Evolutionary conservation across 2,329 filamentous ascomycete genomes (phyloP), one percentile per base, ranked within the genome.

Genomic region (Botrytis hyacinthi): DNA sequence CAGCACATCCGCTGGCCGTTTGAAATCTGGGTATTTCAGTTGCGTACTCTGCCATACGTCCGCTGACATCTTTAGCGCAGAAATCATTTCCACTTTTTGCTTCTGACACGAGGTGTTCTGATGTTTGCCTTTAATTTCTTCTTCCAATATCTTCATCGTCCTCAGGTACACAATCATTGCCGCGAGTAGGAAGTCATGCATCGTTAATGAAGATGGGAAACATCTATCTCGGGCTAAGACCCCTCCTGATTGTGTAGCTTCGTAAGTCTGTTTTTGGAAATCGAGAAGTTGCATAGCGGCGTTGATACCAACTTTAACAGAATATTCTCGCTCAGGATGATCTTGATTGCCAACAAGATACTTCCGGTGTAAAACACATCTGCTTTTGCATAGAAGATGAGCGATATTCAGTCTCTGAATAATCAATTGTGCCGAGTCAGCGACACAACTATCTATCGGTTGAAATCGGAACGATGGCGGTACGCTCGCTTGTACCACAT

Each of bases 91-190:
- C 26, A 54, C 16, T 29, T 67, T 63, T 59, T 63, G 48, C n/a
- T 63, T 40, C 22, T 54, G 32, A 20, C 12, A n/a, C 5, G 44
- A 66, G 16, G 26, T 22, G 22, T n/a, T 66, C 9, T n/a, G 16
- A 22, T 40, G 20, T 26, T 12, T 59, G 20, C 61, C 70, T 42
- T 57, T 54, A 29, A 35, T 35, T 42, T 72, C 70, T 8, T 35
- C 37, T 16, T 69, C 54, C 7, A 62, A 16, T 44, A 60, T 42
- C n/a, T 60, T 57, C 61, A 67, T 72, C 29, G 40, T 48, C 29
- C 57, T 48, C 63, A 74, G 32, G 61, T 71, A 74, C 4, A 91
- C 77, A 20, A 91, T 84, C 85, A 89, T 88, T 72, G 87, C 85
- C 1, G 78, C 78, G 37, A 80, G 63, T 3, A 80, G 73, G 63